Base-by-base conservation (phyloP, 2,329 filamentous ascomycete genomes). In the Aspergillus nomiae region DNA sequence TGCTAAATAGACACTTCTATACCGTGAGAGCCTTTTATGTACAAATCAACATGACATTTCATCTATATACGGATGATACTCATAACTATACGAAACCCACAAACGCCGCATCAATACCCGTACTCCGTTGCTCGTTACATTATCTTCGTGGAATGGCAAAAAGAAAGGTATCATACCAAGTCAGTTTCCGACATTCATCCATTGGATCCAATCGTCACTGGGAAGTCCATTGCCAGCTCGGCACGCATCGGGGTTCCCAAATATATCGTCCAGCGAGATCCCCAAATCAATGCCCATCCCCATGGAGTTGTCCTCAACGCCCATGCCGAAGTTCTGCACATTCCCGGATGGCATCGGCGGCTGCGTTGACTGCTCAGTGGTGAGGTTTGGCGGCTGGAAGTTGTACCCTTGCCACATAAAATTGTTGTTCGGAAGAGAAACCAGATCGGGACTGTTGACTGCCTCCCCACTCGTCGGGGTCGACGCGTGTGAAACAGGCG, bases 361-460 rank as follows among this genome's bases (percentile, higher is more conserved):
- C 28, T 72, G 70, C 21, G 67, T 60, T 1, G 69, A 56, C n/a
- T 66, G 51, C 1, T 70, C 65, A n/a, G 67, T 45, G 0, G 60
- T 32, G 16, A 65, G 56, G 14, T 67, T 67, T 36, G 65, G 70
- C 4, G 71, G 70, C 51, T 75, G 74, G 65, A 75, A 74, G 46
- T 74, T 77, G 60, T 79, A 77, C 6, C 74, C 75, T 62, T 79
- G 78, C 77, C 77, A 80, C 43, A 77, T 66, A 61, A 79, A 80
- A 53, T 77, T 78, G 58, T 77, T 77, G 54, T 77, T 77, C 0
- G 78, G 77, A 41, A 80, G 75, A 1, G 78, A 79, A 16, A 80
- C 78, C 24, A 80, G 69, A 43, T 80, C 78, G 0, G 78, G 78
- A 55, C 78, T 80, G 63, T 76, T 76, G 43, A 79, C 65, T 4